These are phyloP conservation scores for Hemisphaericaspora subhashii DNA, from an alignment of 1,139 yeast genomes.

Conservation along the genomic window DNA sequence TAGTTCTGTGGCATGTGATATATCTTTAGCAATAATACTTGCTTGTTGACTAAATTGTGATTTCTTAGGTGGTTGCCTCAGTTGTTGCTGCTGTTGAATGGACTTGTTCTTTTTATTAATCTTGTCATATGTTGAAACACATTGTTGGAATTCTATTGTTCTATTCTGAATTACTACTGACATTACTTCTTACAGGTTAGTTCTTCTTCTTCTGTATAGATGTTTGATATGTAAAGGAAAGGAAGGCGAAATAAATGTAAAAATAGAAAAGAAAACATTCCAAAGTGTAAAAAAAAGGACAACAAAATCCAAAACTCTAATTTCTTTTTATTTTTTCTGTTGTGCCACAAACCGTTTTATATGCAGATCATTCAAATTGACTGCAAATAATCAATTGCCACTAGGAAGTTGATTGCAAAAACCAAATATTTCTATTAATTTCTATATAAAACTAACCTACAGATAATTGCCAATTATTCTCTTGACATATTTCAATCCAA, in stretches of 20 bases:
- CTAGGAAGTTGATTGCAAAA: too few species aligned
- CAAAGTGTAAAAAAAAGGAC: slow-evolving; percentile 1
- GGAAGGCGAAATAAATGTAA: not conserved
- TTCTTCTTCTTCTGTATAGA: not conserved
- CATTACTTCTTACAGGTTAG: slow-evolving; percentile 18
- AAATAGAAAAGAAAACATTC: not conserved
- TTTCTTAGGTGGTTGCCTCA: slow-evolving; percentile 27
- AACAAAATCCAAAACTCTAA: not conserved
- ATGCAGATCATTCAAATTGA: too few species aligned
- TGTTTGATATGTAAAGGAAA: not conserved
- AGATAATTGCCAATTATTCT: slow-evolving; percentile 28
- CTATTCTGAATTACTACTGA: slow-evolving; percentile 61
- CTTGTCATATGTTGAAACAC: slow-evolving; percentile 70
- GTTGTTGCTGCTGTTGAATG: slow-evolving; percentile 11
- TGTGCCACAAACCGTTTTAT: too few species aligned
- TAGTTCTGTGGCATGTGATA: slow-evolving; percentile 83
- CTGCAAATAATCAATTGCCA: too few species aligned
- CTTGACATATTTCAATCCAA: slow-evolving; percentile 32
- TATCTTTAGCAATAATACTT: slow-evolving; percentile 81
- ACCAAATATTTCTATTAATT: too few species aligned
- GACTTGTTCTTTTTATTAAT: slow-evolving; percentile 42
- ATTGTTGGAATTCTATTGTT: slow-evolving; percentile 83
- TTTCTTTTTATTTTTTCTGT: slow-evolving; percentile 2
- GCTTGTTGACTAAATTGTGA: slow-evolving; percentile 83
- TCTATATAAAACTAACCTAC: slow-evolving; percentile 21